Evolutionary conservation across 176 grass and related monocot genomes (phyloP), one percentile per base, ranked within the genome.

Genomic region (Alopecurus myosuroides): DNA sequence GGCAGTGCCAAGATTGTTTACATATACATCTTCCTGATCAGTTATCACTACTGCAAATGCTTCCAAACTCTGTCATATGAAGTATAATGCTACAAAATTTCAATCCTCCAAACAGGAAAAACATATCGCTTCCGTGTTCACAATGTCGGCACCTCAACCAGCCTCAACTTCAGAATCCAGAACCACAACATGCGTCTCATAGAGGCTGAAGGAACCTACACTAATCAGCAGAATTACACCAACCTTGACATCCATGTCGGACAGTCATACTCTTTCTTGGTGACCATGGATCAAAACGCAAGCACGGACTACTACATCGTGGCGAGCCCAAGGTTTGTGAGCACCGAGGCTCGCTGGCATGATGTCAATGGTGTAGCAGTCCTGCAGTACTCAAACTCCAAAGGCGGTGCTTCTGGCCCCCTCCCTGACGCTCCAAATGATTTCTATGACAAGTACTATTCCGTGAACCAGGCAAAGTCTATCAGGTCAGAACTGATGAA

Each of bases 81-180:
- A 79, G 11, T 83, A 19, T 71, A 55, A 85, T 26, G 39, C 22
- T 86, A 6, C 48, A 26, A 60, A 22, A 68, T 80, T 0, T 49
- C 41, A 56, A 40, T 85, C 2, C 30, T 44, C 65, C 15, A 77
- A 78, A 79, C 89, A 98, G 93, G 96, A 1, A 94, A 95, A 79
- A 94, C 87, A 34, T 95, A 98, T 86, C 85, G 93, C 35, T 82
- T 98, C 80, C 85, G 91, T 26, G 87, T 98, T 52, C 96, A 98
- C 77, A 98, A 98, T 57, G 83, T 98, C 7, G 96, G 96, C 46
- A 89, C 74, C 26, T 95, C 93, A 28, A 95, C 96, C 10, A 98
- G 93, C 86, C 78, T 98, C 53, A 95, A 94, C 81, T 94, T 98
- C 28, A 89, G 96, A 86, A 95, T 98, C 70, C 96, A 95, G 89